Evolutionary conservation across 148 eudicot genomes (phyloP).

Genomic region (Camellia sinensis): DNA sequence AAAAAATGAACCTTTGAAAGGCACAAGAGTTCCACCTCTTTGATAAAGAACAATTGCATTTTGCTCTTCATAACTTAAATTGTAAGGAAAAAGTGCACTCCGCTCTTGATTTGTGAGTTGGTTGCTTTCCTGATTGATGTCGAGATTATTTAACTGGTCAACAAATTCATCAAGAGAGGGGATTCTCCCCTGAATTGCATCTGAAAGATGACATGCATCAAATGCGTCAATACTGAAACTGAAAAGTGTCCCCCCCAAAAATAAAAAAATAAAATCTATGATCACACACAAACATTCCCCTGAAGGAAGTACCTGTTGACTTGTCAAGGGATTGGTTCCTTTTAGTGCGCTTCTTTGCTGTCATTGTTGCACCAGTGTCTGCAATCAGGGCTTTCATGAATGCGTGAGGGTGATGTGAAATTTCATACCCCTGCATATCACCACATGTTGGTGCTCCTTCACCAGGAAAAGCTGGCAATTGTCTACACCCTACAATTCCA

Average conservation of each 20-base stretch:
- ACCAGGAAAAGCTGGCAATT: slow-evolving; percentile 19
- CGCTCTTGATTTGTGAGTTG: slow-evolving; percentile 17
- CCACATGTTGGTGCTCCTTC: slow-evolving; percentile 27
- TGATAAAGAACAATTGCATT: slow-evolving; percentile 65
- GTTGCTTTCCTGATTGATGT: slow-evolving; percentile 45
- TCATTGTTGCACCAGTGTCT: slow-evolving; percentile 29
- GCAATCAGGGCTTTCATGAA: slow-evolving; percentile 47
- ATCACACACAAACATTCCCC: not conserved
- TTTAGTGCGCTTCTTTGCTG: slow-evolving; percentile 52
- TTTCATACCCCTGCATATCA: slow-evolving; percentile 25
- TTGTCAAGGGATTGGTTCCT: slow-evolving; percentile 22
- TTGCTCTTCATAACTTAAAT: slow-evolving; percentile 29
- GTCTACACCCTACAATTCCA: slow-evolving; percentile 31
- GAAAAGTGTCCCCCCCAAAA: not conserved
- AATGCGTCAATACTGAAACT: not conserved
- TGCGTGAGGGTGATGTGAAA: slow-evolving; percentile 27
- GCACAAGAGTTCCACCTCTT: slow-evolving; percentile 56
- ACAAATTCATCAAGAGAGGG: slow-evolving; percentile 46
- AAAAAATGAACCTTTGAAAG: slow-evolving; percentile 54
- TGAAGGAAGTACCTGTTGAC: slow-evolving; percentile 25
- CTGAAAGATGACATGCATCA: slow-evolving; percentile 51
- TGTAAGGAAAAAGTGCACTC: slow-evolving; percentile 33
- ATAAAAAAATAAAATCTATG: not conserved
- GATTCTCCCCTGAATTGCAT: slow-evolving; percentile 37
- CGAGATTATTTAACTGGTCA: slow-evolving; percentile 42